These are phyloP conservation scores for Protomyces inundatus DNA, from an alignment of 1,139 yeast genomes.

Conservation along the genomic window DNA sequence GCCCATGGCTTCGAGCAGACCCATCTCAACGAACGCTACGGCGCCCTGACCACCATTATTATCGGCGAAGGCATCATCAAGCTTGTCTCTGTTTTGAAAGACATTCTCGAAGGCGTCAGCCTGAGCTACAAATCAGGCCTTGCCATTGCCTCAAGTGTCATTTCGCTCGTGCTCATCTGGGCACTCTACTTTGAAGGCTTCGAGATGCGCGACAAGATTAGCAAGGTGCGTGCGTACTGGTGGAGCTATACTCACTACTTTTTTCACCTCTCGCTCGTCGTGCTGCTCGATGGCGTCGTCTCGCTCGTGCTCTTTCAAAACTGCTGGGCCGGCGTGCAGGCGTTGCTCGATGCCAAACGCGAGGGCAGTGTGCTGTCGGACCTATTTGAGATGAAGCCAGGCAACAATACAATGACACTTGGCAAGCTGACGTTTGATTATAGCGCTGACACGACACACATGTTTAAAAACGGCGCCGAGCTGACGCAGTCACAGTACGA, in stretches of 20 bases:
- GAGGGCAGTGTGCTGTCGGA: conserved; percentile 4
- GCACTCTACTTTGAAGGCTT: conserved; percentile 22
- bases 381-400: neutral
- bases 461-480: conserved; percentile 1
- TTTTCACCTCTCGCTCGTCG: conserved; percentile 16
- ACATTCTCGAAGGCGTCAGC: conserved; percentile 19
- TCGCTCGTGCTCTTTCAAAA: conserved; percentile 23
- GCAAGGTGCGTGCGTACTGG: conserved; percentile 2
- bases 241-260: conserved; percentile 20
- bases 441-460: neutral
- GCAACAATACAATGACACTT: conserved; percentile 8
- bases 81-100: conserved; percentile 12
- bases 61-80: conserved; percentile 24
- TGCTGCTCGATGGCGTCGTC: conserved; percentile 15
- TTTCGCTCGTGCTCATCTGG: conserved; percentile 12
- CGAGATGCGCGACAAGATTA: conserved; percentile 4
- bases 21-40: conserved; percentile 17
- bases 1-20: conserved; percentile 19
- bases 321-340: conserved; percentile 14
- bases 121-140: conserved; percentile 2
- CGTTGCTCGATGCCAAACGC: conserved; percentile 3
- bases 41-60: conserved; percentile 22
- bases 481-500: conserved; percentile 20
- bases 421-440: conserved; percentile 12
- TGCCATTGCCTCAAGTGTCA: conserved; percentile 7